Evolutionary conservation across 176 grass and related monocot species (phyloP), one percentile per base, ranked within the genome.

Genomic region (Urochloa ruziziensis): DNA sequence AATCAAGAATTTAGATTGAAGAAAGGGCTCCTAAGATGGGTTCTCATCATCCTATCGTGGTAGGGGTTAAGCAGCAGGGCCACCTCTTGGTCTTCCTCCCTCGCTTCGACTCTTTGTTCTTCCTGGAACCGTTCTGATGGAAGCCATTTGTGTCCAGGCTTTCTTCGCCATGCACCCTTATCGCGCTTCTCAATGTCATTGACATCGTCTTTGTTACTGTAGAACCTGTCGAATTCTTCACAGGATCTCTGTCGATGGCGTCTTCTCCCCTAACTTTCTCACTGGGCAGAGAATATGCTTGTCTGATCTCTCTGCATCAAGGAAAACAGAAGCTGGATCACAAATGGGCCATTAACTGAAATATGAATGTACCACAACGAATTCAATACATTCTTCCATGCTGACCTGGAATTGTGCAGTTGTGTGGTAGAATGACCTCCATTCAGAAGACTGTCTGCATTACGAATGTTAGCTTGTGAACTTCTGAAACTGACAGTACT

Each of bases 331-430:
- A 54, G 44, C 62, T 83, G 77, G 75, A 76, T 67, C 36, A 67
- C 1, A 34, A 62, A 28, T 18, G 47, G 9, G 14, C 4, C 35
- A 78, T 23, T 32, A 71, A 80, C 33, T 77, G 27, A 11, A 69
- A 72, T 13, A 9, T 47, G 82, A 71, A 58, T 73, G n/a, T 12
- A 72, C 6, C 5, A 78, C 36, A 37, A 67, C 36, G n/a, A 32
- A 73, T 13, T 65, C 2, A 52, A 66, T 64, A 2, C 12, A 65
- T 64, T 9, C n/a, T 14, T 80, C 54, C 34, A 79, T 43, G 86
- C 79, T 82, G n/a, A 98, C 95, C 92, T 95, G 61, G 89, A 88
- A 78, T 84, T 67, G 54, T 43, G 82, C 21, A 63, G 62, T 40
- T 24, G 23, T 24, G 70, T 67, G 10, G 74, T 30, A 84, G 58